Percentiles rank a stretch among this genome's conserved stretches.
Evolutionary conservation across 441 rosid genomes (phyloP).

Genomic region (Croton setiger): DNA sequence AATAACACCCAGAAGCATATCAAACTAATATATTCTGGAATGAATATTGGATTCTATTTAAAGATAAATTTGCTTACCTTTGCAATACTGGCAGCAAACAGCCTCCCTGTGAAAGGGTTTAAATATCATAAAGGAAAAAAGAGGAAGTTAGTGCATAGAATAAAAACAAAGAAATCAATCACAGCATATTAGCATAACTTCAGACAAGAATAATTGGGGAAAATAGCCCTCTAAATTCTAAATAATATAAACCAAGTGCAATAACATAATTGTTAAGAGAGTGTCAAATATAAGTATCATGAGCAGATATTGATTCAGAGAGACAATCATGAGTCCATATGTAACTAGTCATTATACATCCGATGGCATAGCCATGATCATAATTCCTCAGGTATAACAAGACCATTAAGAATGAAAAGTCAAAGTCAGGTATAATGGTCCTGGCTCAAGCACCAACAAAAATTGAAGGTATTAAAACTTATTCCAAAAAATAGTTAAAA

Average conservation of each 20-base stretch:
- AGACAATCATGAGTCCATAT: background rate
- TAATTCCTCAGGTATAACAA: background rate
- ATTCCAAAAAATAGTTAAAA: background rate
- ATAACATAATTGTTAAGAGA: background rate
- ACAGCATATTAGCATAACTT: background rate
- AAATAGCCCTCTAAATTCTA: background rate
- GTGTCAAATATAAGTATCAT: background rate
- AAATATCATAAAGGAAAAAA: conserved; percentile 10
- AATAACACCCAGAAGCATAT: background rate
- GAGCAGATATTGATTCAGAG: background rate
- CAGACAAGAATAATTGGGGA: background rate
- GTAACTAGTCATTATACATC: too few relatives aligned
- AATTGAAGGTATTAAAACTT: background rate
- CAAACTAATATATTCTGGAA: background rate
- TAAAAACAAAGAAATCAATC: background rate
- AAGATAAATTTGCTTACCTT: conserved; percentile 54
- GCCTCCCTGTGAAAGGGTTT: conserved; percentile 68
- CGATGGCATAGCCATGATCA: too few relatives aligned
- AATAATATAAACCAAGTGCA: background rate
- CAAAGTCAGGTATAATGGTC: background rate
- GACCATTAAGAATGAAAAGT: background rate
- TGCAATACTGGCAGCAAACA: conserved; percentile 75
- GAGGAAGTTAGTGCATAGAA: conserved; percentile 14
- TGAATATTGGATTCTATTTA: background rate
- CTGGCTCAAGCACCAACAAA: background rate